Evolutionary conservation across 805 yeast genomes (phyloP).

Genomic region (Cyberlindnera samutprakarnensis): DNA sequence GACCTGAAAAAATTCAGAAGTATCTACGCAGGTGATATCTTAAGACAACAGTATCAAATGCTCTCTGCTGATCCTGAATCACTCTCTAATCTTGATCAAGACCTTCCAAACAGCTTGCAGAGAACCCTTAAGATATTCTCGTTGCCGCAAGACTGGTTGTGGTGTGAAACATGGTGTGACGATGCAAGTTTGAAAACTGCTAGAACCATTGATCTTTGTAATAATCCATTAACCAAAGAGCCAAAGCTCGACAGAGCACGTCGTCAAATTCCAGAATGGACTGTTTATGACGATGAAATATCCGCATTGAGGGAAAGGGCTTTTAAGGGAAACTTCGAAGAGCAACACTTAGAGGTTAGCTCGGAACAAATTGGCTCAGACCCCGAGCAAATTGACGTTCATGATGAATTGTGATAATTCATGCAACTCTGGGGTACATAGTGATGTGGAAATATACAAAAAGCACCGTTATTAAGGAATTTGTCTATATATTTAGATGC

Average conservation of each 20-base stretch:
- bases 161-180: slow-evolving; percentile 93
- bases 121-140: slow-evolving; percentile 56
- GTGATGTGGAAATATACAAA: too few species aligned
- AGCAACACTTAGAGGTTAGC: too few species aligned
- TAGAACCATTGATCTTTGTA: slow-evolving; percentile 76
- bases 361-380: too few species aligned
- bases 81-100: slow-evolving; percentile 81
- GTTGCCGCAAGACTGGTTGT: slow-evolving; percentile 76
- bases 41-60: slow-evolving; percentile 80
- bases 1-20: slow-evolving; percentile 64
- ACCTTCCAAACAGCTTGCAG: slow-evolving; percentile 86
- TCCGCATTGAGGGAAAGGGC: slow-evolving; percentile 19
- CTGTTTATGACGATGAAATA: slow-evolving; percentile 51
- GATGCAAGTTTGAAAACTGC: slow-evolving; percentile 55
- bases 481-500: too few species aligned
- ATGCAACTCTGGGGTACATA: too few species aligned
- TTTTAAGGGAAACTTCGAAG: not conserved
- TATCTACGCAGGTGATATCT: slow-evolving; percentile 65
- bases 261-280: slow-evolving; percentile 77
- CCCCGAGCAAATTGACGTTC: too few species aligned
- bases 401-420: too few species aligned
- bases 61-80: slow-evolving; percentile 75
- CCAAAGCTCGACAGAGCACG: slow-evolving; percentile 69
- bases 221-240: slow-evolving; percentile 77
- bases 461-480: too few species aligned